These are phyloP conservation scores for Oenanthe sinensis DNA, from an alignment of 129 eudicot species.

Conservation along the genomic window DNA sequence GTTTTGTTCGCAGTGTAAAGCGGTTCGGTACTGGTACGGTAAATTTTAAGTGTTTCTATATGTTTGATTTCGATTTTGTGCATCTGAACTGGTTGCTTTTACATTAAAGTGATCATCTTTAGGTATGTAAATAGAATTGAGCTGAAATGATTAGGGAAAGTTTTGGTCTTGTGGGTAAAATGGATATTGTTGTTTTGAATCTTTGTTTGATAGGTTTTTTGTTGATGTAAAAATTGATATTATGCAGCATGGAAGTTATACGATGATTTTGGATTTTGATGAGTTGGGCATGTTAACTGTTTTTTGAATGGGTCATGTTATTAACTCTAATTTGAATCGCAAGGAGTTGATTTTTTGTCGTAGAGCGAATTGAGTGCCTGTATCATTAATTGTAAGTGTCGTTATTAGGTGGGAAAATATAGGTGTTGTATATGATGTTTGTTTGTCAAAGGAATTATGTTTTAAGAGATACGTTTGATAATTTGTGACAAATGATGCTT, in stretches of 20 bases:
- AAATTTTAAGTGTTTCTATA: not conserved
- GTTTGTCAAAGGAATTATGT: not conserved
- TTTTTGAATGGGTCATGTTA: not conserved
- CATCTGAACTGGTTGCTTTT: not conserved
- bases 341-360: not conserved
- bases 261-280: not conserved
- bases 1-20: constrained; percentile 60
- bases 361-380: not conserved
- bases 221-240: not conserved
- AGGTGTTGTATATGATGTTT: not conserved
- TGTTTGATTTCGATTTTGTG: not conserved
- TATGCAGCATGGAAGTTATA: not conserved
- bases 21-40: constrained; percentile 81
- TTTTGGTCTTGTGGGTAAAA: not conserved
- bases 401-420: no score
- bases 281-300: not conserved
- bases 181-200: not conserved
- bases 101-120: not conserved
- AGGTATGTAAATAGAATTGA: not conserved
- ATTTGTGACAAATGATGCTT: not conserved
- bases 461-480: not conserved
- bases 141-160: not conserved
- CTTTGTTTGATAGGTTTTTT: not conserved
- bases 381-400: not conserved
- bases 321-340: not conserved